phyloP scores from a whole-genome alignment of 495 filamentous ascomycete genomes.

The Evernia prunastri region DNA sequence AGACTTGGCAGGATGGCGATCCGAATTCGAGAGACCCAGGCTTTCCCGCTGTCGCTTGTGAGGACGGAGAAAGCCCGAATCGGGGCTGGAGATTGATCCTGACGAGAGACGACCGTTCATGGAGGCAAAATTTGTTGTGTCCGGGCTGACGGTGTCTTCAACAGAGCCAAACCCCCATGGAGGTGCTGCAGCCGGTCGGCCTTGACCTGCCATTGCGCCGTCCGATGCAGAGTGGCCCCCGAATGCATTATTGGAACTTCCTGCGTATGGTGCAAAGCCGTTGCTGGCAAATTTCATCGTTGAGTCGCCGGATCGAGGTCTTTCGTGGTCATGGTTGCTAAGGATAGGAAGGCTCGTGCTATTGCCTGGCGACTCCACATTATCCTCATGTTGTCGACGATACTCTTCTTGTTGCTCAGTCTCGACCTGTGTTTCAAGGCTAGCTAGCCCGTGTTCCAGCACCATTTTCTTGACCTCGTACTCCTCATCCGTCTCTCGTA shows the following conservation, averaged over 20 bases:
- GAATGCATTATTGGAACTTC: slow-evolving; percentile 14
- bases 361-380: slow-evolving; percentile 1
- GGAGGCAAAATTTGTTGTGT: neutral
- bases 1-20: slow-evolving; percentile 19
- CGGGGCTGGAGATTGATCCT: slow-evolving; percentile 19
- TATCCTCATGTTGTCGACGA: slow-evolving; percentile 2
- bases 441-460: slow-evolving; percentile 12
- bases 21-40: slow-evolving; percentile 11
- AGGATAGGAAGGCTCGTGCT: slow-evolving; percentile 5
- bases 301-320: slow-evolving; percentile 14
- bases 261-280: slow-evolving; percentile 11
- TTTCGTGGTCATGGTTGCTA: slow-evolving; percentile 1
- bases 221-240: slow-evolving; percentile 20
- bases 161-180: slow-evolving; percentile 16
- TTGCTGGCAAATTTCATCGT: neutral
- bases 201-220: slow-evolving; percentile 12
- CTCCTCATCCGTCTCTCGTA: neutral
- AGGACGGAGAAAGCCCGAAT: slow-evolving; percentile 29
- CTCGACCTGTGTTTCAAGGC: slow-evolving; percentile 12
- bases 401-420: slow-evolving; percentile 2
- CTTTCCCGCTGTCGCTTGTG: slow-evolving; percentile 24
- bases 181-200: slow-evolving; percentile 1
- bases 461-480: slow-evolving; percentile 10
- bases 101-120: slow-evolving; percentile 11
- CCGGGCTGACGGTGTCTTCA: slow-evolving; percentile 1